Evolutionary conservation across 176 grass and related monocot genomes (phyloP).

Genomic region (Ensete glaucum): DNA sequence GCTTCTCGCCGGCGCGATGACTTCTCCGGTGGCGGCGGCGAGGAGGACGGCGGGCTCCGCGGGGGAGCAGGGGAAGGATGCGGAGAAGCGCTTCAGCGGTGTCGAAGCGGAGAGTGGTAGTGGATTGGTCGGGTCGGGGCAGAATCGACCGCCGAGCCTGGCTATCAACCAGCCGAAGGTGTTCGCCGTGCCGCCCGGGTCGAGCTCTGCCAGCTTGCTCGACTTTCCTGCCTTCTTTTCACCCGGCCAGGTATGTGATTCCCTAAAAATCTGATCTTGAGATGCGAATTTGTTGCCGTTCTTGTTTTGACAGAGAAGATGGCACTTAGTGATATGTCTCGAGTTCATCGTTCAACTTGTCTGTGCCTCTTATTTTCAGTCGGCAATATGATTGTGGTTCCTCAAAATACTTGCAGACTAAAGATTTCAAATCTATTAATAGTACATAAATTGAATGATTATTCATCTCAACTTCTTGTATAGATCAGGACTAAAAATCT

Average conservation of each 20-base stretch:
- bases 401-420: no score
- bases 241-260: conserved; percentile 7
- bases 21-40: conserved; percentile 21
- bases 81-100: neutral
- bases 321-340: no score
- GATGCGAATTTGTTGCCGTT: neutral
- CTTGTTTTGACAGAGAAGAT: neutral
- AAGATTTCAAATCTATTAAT: no score
- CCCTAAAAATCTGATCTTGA: neutral
- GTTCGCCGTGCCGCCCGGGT: conserved; percentile 38
- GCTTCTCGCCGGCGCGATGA: conserved; percentile 52
- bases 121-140: neutral
- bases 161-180: conserved; percentile 18
- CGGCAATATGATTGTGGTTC: no score
- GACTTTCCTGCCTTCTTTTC: conserved; percentile 33
- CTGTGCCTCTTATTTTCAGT: no score
- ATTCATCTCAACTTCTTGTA: no score
- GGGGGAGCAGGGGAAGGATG: conserved; percentile 5
- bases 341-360: no score
- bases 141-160: conserved; percentile 17
- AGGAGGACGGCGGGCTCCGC: neutral
- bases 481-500: no score
- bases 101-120: neutral
- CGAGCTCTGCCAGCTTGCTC: conserved; percentile 35
- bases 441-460: no score